Base-by-base conservation (phyloP, 2,329 filamentous ascomycete genomes). In the Cercospora sp. region DNA sequence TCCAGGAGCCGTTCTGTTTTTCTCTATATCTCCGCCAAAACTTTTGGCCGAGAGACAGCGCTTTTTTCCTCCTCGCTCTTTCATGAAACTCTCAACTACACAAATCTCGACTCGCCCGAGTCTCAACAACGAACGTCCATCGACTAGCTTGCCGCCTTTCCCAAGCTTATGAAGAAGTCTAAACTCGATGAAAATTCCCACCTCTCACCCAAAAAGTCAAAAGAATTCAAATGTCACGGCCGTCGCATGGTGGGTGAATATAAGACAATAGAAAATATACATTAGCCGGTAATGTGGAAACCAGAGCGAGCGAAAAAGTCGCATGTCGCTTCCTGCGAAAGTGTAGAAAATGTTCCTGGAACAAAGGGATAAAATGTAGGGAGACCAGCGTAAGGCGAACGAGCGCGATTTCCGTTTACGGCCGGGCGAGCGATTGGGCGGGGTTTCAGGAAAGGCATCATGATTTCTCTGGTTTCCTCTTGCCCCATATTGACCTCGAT, bases 401-500 rank as follows among this genome's bases (percentile, higher is more conserved):
- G 51, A 28, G 13, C 3, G 53, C 53, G n/a, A 2, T 13, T 48
- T 6, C 9, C 31, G 31, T n/a, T 23, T 6, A 6, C 3, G 28
- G 28, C 40, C 59, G 26, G 33, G 28, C 28, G 31, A 60, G 45
- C 48, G 23, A 55, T 23, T 12, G 13, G 10, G 13, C 7, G 23
- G 23, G 48, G 5, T 23, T 23, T 3, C 18, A 7, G 23, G 48
- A 9, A 26, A 26, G 16, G 26, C 16, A 13, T 55, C 20, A 55
- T 9, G 53, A 7, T 28, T 65, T 65, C 55, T 65, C 63, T 12
- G 53, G 58, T 30, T 73, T 71, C 55, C 67, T 72, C 67, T 66
- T 68, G 40, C 67, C 67, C 67, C 67, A 68, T 26, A 68, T 64
- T 6, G 63, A 66, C 28, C 62, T 76, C 72, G 67, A 68, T 62